A percentile compares a stretch with the other conserved stretches of the same genome.
These are phyloP conservation scores for Trypanosoma mega DNA, from an alignment of 208 protist genomes.

Conservation along the genomic window DNA sequence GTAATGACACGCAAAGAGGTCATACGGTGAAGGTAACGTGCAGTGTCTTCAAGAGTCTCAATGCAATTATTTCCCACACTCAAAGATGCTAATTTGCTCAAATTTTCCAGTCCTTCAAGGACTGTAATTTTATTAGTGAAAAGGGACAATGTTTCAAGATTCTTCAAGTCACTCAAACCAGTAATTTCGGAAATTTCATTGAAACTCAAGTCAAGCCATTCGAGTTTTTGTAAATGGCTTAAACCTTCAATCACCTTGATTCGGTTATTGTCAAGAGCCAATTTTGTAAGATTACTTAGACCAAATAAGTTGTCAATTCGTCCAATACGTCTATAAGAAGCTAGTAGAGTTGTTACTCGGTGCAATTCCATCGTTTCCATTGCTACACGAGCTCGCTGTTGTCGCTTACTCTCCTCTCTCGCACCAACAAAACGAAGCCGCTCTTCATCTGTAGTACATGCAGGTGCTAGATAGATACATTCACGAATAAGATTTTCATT, in stretches of 20 bases:
- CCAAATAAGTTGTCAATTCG: constrained; percentile 91
- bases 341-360: constrained; percentile 60
- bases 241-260: constrained; percentile 93
- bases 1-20: constrained; percentile 80
- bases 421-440: constrained; percentile 70
- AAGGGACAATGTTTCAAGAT: constrained; percentile 90
- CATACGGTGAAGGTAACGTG: constrained; percentile 77
- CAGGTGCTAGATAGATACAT: constrained; percentile 63
- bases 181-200: constrained; percentile 93
- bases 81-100: constrained; percentile 80
- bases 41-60: constrained; percentile 79
- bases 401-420: constrained; percentile 50
- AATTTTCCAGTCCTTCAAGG: constrained; percentile 63
- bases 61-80: constrained; percentile 94
- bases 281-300: constrained; percentile 84
- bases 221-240: constrained; percentile 72
- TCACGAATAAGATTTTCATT: constrained; percentile 79
- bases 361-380: constrained; percentile 56
- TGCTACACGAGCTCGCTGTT: constrained; percentile 51
- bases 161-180: constrained; percentile 72
- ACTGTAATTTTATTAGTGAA: constrained; percentile 84
- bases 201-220: constrained; percentile 93
- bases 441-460: constrained; percentile 72
- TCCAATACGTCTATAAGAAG: constrained; percentile 67
- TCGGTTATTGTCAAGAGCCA: constrained; percentile 95